Evolutionary conservation across 1,139 yeast species (phyloP), one percentile per base, ranked within the genome.

Genomic region (Scheffersomyces lignicola): DNA sequence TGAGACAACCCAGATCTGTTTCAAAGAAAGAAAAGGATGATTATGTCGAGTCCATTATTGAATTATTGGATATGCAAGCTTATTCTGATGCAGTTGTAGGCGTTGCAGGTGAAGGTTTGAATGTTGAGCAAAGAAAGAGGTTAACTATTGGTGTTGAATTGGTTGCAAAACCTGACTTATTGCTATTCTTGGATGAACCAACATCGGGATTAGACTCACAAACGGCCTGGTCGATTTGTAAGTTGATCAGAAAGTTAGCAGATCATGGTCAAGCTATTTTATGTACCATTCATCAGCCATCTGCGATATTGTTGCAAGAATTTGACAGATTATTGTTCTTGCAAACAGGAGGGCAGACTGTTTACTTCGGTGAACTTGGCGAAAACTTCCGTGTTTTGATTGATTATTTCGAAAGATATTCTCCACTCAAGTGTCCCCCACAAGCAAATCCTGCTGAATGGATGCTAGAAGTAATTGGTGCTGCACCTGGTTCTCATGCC

Each of bases 301-400:
- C 68, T 7, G 69, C 70, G 22, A 49, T 62, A 25, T 56, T 63
- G 35, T 49, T 63, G 45, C 48, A 57, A 39, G 65, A 58, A 34
- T 61, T 61, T 33, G 65, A 61, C 40, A 52, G 65, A 34, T 48
- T 63, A 33, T 56, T 63, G 41, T 62, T 63, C 38, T 57, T 64
- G 45, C 67, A 62, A 45, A 58, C 51, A 43, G 69, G 69, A 39
- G 85, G 85, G 41, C 64, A 71, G 54, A 78, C 83, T 42, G 84
- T 79, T 27, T 80, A 80, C 54, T 78, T 78, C 52, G 85, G 85
- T 42, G 82, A 79, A 41, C 75, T 79, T 48, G 85, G 84, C 41
- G 55, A 60, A 38, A 67, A 69, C 46, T 77, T 83, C 38, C 37
- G 50, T 7, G 63, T 76, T 5, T 56, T 80, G 51, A 58, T 74